A percentile compares a stretch with the other conserved stretches of the same genome.
Conservation (phyloP, 306 rosid genomes). For the Vigna nakashimae region DNA sequence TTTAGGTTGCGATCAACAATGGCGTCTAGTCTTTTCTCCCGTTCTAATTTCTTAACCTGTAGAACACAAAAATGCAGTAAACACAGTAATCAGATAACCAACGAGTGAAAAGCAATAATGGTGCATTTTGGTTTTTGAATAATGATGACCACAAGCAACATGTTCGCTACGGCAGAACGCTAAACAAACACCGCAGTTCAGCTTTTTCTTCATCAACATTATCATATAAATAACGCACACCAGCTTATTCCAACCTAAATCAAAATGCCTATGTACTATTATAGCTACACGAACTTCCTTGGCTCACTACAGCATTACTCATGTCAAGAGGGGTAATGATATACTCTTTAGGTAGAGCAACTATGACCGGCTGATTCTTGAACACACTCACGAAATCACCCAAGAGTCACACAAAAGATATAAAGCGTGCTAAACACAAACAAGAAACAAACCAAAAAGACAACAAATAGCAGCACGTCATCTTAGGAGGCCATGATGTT, state of each 20-base stretch:
- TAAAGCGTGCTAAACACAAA: conserved; percentile 40
- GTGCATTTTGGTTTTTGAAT: conserved; percentile 9
- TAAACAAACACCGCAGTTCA: background rate
- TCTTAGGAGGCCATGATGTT: conserved; percentile 32
- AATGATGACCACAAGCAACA: conserved; percentile 26
- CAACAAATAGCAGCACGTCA: too few relatives aligned
- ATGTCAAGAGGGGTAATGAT: conserved; percentile 4
- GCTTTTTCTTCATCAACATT: background rate
- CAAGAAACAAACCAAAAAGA: conserved; percentile 22
- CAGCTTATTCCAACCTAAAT: conserved; percentile 1
- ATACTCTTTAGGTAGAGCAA: conserved; percentile 1
- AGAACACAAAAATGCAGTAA: conserved; percentile 24
- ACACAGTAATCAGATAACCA: background rate
- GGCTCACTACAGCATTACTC: background rate
- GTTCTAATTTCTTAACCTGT: conserved; percentile 93
- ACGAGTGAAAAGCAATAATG: conserved; percentile 26
- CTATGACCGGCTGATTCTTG: background rate
- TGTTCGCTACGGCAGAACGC: background rate
- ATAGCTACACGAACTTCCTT: conserved; percentile 22
- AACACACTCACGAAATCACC: conserved; percentile 8
- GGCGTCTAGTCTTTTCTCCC: conserved; percentile 79
- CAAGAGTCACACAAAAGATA: conserved; percentile 29
- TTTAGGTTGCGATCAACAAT: conserved; percentile 83
- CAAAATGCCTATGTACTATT: conserved; percentile 33
- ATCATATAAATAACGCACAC: background rate